These are phyloP conservation scores for Bondarzewia mesenterica DNA, from an alignment of 1,284 basidiomycete genomes.

Conservation along the genomic window DNA sequence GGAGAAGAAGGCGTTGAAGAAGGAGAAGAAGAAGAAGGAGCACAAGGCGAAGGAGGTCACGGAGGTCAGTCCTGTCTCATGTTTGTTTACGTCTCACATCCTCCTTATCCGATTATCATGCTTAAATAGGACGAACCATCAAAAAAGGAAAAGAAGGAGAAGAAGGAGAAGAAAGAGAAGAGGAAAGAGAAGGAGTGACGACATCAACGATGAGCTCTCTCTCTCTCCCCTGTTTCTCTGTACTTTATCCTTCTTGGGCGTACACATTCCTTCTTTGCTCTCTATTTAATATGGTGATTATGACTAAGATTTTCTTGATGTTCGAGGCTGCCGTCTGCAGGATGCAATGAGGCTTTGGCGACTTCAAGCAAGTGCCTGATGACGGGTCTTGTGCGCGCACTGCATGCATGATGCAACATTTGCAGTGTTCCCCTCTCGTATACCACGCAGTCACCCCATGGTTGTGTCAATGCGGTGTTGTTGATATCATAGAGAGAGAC, in stretches of 20 bases:
- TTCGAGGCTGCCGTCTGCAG: not conserved
- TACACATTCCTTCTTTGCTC: not conserved
- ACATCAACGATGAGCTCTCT: slow-evolving; percentile 18
- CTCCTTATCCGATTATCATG: not conserved
- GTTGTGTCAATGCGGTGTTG: no score
- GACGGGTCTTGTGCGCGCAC: no score
- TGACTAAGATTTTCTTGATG: no score
- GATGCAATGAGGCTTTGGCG: not conserved
- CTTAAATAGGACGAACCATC: slow-evolving; percentile 6
- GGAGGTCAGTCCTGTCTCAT: slow-evolving; percentile 22
- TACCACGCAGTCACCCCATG: no score
- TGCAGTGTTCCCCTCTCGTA: no score
- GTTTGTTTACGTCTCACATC: not conserved
- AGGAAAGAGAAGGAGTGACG: slow-evolving; percentile 31
- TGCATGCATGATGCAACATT: no score
- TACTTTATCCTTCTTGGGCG: not conserved
- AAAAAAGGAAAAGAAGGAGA: slow-evolving; percentile 25
- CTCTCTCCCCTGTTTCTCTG: slow-evolving; percentile 3
- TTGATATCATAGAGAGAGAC: no score
- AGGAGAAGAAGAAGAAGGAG: slow-evolving; percentile 59
- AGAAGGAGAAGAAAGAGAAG: slow-evolving; percentile 32
- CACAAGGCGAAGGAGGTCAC: slow-evolving; percentile 34
- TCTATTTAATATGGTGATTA: no score
- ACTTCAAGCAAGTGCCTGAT: no score
- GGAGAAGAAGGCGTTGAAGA: slow-evolving; percentile 78